These are phyloP conservation scores for Chalciporus sphaerocephalus DNA, from an alignment of 768 basidiomycete species.

Conservation along the genomic window DNA sequence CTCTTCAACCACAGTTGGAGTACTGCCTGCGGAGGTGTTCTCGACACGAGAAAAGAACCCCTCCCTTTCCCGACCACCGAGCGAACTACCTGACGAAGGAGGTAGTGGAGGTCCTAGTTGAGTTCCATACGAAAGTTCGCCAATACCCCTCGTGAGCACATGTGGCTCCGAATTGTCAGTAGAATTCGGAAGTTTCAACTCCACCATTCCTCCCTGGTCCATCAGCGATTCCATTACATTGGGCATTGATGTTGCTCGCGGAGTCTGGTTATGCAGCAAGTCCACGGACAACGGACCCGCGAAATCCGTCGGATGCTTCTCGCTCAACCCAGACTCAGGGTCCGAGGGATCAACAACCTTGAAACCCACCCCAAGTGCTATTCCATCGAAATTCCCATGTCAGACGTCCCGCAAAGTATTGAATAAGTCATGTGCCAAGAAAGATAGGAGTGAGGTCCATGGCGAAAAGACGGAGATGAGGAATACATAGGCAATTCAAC, in stretches of 20 bases:
- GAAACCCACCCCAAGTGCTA: constrained; percentile 65
- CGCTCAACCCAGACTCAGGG: constrained; percentile 20
- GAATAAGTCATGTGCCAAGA: background rate
- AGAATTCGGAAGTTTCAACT: constrained; percentile 44
- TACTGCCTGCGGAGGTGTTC: constrained; percentile 1
- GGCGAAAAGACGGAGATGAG: constrained; percentile 11
- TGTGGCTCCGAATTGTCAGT: constrained; percentile 30
- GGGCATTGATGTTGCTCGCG: constrained; percentile 3
- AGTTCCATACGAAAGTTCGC: constrained; percentile 39
- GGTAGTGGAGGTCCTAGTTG: constrained; percentile 25
- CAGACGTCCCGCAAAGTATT: constrained; percentile 6
- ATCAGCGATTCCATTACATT: constrained; percentile 62
- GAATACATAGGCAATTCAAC: constrained; percentile 59
- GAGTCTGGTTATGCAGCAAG: constrained; percentile 15
- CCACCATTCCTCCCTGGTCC: constrained; percentile 63
- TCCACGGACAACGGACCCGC: constrained; percentile 27
- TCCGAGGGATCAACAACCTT: constrained; percentile 38
- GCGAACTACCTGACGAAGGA: constrained; percentile 2
- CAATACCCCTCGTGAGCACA: constrained; percentile 41
- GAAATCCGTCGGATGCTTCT: constrained; percentile 19
- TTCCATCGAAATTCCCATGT: background rate
- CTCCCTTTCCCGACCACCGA: background rate
- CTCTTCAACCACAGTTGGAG: constrained; percentile 4
- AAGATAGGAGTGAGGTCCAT: constrained; percentile 9
- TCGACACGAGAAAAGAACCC: background rate